Base-by-base conservation (phyloP, 2,329 filamentous ascomycete genomes). In the Epicoccum nigrum region DNA sequence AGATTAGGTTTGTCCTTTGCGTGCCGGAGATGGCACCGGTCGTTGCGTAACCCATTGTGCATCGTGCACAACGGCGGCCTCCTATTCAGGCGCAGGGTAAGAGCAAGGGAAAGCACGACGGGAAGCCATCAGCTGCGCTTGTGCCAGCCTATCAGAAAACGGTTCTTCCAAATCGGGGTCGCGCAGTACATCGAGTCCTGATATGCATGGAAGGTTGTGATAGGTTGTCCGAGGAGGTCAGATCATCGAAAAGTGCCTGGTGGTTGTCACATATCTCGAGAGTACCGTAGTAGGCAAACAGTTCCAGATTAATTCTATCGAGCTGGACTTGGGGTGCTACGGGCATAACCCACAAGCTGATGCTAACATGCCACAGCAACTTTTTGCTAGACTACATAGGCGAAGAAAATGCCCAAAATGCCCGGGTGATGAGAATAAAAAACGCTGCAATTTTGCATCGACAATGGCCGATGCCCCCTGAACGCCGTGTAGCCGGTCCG, bases 301-400 rank as follows among this genome's bases (percentile, higher is more conserved):
- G 25, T 38, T 34, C 23, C 23, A 25, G 23, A 9, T 25, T 25
- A 9, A 7, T 25, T 25, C 6, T 25, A 25, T 7, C 9, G 23
- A 39, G 43, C 21, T 39, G 38, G 33, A 47, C 15, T 44, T 30
- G 32, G 33, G 23, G 17, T 40, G 42, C 31, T 25, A 33, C 30
- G 40, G 34, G 43, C 27, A 39, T 47, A 52, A 25, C 33, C 39
- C 40, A 32, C 31, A 32, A 38, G 39, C 33, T 45, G 49, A 50
- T 50, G 49, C 54, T 42, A 45, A 42, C 47, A 55, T 59, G 58
- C 56, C 57, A 61, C 49, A 62, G 59, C 45, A 52, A 47, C 49
- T 59, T 63, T 69, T 71, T 65, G 62, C 63, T 70, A 71, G 58
- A 71, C 65, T 71, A 72, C 67, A 70, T 57, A 64, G 60, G 58